Base-by-base conservation (phyloP, 306 rosid species). In the Biancaea sappan region DNA sequence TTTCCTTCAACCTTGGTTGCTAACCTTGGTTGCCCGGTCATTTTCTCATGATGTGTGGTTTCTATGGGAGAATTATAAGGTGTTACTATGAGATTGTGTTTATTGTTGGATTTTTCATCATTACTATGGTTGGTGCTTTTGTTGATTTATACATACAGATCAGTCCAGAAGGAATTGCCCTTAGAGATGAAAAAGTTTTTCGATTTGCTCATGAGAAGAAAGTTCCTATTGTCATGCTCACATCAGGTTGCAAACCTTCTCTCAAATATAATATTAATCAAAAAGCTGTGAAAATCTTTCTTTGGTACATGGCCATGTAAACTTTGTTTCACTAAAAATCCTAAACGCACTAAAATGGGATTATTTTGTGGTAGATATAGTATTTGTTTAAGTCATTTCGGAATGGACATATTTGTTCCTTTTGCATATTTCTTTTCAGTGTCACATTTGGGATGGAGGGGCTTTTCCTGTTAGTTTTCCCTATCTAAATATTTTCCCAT, bases 211-310 rank as follows among this genome's bases (percentile, higher is more conserved):
- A 84, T 3, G 87, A 77, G 73, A 94, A 85, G 73, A 78, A 84
- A 75, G 60, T 94, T 84, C 98, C 98, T 16, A 86, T 94, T 70
- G 81, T 94, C 84, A 94, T 91, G 98, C 94, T 91, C 67, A 94
- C 98, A 78, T 94, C 98, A 88, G 97, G 97, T 94, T 9, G 8
- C 40, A 2, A 3, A 19, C 66, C 46, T 4, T 15, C 19, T 57
- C 41, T 24, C 14, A 60, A 60, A 32, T 4, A 60, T 32, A 32
- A 15, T 59, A 3, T 35, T 0, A 7, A 59, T 6, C 41, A 32
- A 37, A 8, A 59, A 6, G 14, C 64, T 9, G 18, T 31, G 65
- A 16, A 28, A 59, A 59, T 41, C 1, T 59, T 59, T 18, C 66
- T 9, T n/a, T n/a, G 44, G 25, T n/a, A n/a, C 65, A 52, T 52